Evolutionary conservation across 2,329 filamentous ascomycete species (phyloP).

Genomic region (Cyanodermella asteris): DNA sequence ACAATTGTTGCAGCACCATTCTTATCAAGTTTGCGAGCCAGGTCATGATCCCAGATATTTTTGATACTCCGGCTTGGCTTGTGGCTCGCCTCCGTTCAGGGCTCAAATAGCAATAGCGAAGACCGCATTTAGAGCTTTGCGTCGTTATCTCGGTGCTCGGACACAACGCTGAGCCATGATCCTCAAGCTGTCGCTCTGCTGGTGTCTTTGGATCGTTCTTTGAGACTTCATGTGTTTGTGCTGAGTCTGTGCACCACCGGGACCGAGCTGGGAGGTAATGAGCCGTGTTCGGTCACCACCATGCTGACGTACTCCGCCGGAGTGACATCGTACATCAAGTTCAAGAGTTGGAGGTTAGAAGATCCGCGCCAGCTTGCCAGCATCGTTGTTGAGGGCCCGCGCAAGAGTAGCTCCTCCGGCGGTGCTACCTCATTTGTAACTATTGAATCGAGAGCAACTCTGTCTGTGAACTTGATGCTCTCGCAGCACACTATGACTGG

Average conservation of each 20-base stretch:
- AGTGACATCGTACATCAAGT: slow-evolving; percentile 82
- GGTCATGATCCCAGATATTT: too few species aligned
- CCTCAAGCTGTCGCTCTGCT: too few species aligned
- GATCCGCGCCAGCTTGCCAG: slow-evolving; percentile 35
- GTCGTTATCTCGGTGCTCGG: background rate
- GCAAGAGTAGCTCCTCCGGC: slow-evolving; percentile 37
- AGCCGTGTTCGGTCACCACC: slow-evolving; percentile 80
- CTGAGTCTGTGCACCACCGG: slow-evolving; percentile 47
- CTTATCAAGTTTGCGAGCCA: too few species aligned
- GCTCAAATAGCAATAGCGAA: too few species aligned
- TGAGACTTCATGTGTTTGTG: slow-evolving; percentile 14
- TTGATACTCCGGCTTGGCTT: too few species aligned
- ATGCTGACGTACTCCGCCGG: slow-evolving; percentile 68
- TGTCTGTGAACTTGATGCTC: slow-evolving; percentile 82
- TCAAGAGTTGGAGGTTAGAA: slow-evolving; percentile 38
- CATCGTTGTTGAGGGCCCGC: slow-evolving; percentile 13
- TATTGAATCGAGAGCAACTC: slow-evolving; percentile 76
- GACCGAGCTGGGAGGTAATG: slow-evolving; percentile 66
- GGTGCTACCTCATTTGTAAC: slow-evolving; percentile 84
- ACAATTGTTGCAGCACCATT: too few species aligned
- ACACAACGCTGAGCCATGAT: too few species aligned
- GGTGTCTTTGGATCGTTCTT: too few species aligned
- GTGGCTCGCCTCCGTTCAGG: too few species aligned
- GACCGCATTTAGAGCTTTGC: background rate
- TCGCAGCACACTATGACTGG: slow-evolving; percentile 82